These are phyloP conservation scores for Huntiella abstrusa DNA, from an alignment of 2,329 filamentous ascomycete species.

Conservation along the genomic window DNA sequence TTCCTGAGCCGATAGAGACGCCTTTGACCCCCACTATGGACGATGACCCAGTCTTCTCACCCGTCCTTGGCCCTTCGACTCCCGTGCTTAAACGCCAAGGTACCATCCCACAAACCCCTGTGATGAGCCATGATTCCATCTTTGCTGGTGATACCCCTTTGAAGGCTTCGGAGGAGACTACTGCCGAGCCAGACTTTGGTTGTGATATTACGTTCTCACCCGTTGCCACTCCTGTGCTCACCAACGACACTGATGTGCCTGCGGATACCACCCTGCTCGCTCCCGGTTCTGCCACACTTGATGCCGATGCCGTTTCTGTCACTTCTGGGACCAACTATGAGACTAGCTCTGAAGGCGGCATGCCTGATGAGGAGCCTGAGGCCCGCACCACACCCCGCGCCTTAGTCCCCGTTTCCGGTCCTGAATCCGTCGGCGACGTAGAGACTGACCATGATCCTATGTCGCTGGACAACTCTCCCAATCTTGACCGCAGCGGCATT, in stretches of 20 bases:
- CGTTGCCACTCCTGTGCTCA: too few species aligned
- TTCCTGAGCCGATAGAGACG: too few species aligned
- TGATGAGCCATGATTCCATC: too few species aligned
- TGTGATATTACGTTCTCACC: too few species aligned
- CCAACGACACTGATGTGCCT: neutral
- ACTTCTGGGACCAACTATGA: conserved; percentile 2
- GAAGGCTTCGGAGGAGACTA: too few species aligned
- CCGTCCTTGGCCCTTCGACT: too few species aligned
- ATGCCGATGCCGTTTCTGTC: neutral
- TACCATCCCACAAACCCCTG: too few species aligned
- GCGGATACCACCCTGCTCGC: neutral
- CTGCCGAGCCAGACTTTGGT: too few species aligned
- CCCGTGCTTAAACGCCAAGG: too few species aligned
- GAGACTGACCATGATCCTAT: conserved; percentile 4
- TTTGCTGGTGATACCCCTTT: too few species aligned
- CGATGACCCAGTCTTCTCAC: too few species aligned
- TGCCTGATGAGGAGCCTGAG: neutral
- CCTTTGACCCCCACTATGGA: too few species aligned
- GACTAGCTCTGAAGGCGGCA: conserved; percentile 1
- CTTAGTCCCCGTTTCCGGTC: neutral
- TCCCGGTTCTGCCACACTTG: neutral
- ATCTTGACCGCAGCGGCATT: neutral
- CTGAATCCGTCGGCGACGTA: conserved; percentile 3
- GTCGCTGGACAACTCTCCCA: neutral
- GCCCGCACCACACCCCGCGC: conserved; percentile 2